Evolutionary conservation across 208 protist species (phyloP).

Genomic region (Leishmania amazonensis): DNA sequence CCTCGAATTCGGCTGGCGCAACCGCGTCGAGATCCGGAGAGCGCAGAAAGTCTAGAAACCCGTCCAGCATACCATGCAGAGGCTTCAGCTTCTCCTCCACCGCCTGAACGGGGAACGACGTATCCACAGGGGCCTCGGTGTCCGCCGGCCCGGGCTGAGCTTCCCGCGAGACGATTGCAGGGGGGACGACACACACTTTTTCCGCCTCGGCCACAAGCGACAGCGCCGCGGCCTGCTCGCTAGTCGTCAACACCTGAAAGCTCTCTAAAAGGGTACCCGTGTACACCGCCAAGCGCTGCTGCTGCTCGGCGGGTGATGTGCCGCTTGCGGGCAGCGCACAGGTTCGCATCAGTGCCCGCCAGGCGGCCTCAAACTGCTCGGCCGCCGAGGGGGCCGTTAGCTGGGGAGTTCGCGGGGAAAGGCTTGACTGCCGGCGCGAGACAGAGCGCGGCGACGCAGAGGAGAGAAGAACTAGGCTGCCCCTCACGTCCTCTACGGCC

Average conservation of each 20-base stretch:
- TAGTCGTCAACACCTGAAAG: slow-evolving; percentile 42
- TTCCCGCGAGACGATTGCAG: background rate
- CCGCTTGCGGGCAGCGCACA: slow-evolving; percentile 8
- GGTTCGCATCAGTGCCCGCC: slow-evolving; percentile 25
- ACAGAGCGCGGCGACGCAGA: slow-evolving; percentile 6
- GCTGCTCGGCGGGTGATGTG: slow-evolving; percentile 23
- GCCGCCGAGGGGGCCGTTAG: slow-evolving; percentile 1
- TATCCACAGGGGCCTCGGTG: background rate
- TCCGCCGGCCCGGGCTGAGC: background rate
- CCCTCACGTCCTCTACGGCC: slow-evolving; percentile 36
- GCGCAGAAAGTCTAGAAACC: slow-evolving; percentile 54
- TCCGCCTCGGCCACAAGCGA: slow-evolving; percentile 37
- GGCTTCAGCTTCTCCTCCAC: slow-evolving; percentile 26
- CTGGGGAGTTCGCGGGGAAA: background rate
- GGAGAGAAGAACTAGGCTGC: slow-evolving; percentile 12
- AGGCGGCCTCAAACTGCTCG: slow-evolving; percentile 28
- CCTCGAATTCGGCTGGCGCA: slow-evolving; percentile 28
- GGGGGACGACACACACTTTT: background rate
- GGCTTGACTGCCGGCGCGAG: slow-evolving; percentile 10
- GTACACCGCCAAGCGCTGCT: slow-evolving; percentile 33
- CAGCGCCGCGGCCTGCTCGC: slow-evolving; percentile 46
- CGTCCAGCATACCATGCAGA: slow-evolving; percentile 68
- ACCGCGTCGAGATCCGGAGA: slow-evolving; percentile 35
- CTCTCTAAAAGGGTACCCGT: slow-evolving; percentile 46
- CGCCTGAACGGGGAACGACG: background rate